phyloP scores from a whole-genome alignment of 148 eudicot species.

The Rhododendron simsii region DNA sequence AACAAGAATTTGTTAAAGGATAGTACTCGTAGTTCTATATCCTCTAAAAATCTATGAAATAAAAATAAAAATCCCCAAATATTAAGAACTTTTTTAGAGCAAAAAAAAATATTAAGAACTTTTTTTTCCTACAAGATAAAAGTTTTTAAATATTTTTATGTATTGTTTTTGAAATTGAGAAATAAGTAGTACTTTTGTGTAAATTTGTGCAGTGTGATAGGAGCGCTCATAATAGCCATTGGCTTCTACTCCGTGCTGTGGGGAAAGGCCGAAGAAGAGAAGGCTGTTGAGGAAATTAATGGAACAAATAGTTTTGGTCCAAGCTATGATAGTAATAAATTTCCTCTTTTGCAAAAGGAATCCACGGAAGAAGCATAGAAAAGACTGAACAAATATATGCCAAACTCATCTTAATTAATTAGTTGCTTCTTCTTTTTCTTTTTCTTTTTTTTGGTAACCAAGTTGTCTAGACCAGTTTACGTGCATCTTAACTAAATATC shows the following conservation, averaged over 20 bases:
- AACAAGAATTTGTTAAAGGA: too few species aligned
- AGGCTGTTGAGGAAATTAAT: neutral
- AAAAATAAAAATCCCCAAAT: too few species aligned
- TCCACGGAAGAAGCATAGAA: neutral
- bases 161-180: neutral
- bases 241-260: constrained; percentile 55
- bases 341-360: constrained; percentile 4
- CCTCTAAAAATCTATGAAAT: neutral
- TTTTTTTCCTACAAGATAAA: neutral
- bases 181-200: neutral
- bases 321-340: neutral
- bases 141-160: neutral
- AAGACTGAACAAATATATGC: neutral
- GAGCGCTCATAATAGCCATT: constrained; percentile 26
- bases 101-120: too few species aligned
- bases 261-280: constrained; percentile 25
- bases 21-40: too few species aligned
- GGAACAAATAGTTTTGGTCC: neutral
- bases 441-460: too few species aligned
- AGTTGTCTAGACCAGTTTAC: fast-evolving
- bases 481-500: fast-evolving
- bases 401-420: neutral
- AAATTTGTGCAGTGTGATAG: neutral
- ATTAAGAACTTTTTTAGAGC: too few species aligned
- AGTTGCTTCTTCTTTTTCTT: too few species aligned